Evolutionary conservation across 208 protist genomes (phyloP).

Genomic region (Leishmania braziliensis): DNA sequence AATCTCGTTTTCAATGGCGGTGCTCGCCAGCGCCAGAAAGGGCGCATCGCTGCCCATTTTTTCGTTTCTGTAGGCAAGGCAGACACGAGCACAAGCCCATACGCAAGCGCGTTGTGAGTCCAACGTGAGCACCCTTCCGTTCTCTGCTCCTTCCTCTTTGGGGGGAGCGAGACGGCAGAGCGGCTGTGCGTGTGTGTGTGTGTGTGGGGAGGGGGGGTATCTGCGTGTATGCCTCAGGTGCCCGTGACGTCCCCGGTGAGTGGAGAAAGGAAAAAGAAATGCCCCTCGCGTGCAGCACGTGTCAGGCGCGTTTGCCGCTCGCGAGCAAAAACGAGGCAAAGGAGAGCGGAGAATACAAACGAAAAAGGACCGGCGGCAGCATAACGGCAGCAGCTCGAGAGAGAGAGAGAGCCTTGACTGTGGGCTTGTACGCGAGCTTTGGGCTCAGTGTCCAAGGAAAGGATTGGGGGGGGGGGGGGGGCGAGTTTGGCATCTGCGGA

Average conservation of each 20-base stretch:
- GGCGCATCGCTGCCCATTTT: neutral
- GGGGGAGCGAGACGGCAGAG: neutral
- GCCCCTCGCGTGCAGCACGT: neutral
- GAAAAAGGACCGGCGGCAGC: too few relatives aligned
- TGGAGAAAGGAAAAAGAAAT: neutral
- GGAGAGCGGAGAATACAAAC: too few relatives aligned
- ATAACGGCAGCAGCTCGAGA: too few relatives aligned
- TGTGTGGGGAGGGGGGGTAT: neutral
- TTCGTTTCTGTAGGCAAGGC: neutral
- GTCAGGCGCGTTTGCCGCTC: neutral
- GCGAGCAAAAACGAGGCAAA: too few relatives aligned
- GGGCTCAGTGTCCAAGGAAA: too few relatives aligned
- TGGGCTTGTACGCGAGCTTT: too few relatives aligned
- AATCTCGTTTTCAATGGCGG: constrained; percentile 51
- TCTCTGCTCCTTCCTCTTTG: neutral
- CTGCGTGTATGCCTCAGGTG: neutral
- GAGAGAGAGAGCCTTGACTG: too few relatives aligned
- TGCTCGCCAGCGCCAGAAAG: constrained; percentile 1
- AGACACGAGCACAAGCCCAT: neutral
- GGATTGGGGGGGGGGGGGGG: too few relatives aligned
- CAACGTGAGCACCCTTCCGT: neutral
- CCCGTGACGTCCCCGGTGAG: neutral
- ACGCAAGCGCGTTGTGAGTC: neutral
- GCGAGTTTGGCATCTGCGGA: too few relatives aligned
- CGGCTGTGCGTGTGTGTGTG: neutral